Evolutionary conservation across 495 filamentous ascomycete species (phyloP).

Genomic region (Neurospora tetrasperma): DNA sequence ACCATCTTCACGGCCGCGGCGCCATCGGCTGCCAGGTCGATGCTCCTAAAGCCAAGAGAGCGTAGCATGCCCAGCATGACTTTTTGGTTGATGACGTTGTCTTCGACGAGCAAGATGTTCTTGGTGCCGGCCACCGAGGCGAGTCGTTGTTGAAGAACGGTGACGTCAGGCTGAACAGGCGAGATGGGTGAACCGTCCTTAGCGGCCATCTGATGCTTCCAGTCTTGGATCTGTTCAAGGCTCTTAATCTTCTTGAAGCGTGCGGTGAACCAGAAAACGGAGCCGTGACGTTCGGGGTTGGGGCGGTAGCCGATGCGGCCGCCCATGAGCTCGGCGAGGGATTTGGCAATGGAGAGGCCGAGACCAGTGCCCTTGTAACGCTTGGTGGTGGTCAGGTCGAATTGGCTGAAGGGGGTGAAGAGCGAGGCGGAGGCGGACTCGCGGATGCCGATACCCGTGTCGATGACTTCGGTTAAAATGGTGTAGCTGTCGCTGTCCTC

Average conservation of each 20-base stretch:
- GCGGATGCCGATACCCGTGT: conserved; percentile 69
- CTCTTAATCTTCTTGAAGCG: conserved; percentile 38
- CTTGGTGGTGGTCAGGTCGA: conserved; percentile 63
- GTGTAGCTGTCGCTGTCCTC: conserved; percentile 32
- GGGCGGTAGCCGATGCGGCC: conserved; percentile 51
- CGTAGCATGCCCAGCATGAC: conserved; percentile 50
- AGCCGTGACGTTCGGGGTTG: conserved; percentile 43
- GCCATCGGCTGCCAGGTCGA: conserved; percentile 47
- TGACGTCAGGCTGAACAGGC: conserved; percentile 10
- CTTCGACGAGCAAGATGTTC: conserved; percentile 46
- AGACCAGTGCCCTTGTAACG: conserved; percentile 73
- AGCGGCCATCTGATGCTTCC: conserved; percentile 7
- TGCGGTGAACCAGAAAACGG: conserved; percentile 50
- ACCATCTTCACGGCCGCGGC: conserved; percentile 45
- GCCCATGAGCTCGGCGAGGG: conserved; percentile 61
- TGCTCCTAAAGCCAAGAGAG: conserved; percentile 41
- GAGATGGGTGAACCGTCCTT: conserved; percentile 3
- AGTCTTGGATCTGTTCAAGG: conserved; percentile 20
- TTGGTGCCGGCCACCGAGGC: conserved; percentile 23
- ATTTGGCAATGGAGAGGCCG: conserved; percentile 67
- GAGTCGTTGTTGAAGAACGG: conserved; percentile 10
- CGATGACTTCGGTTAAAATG: conserved; percentile 53
- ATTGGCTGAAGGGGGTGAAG: conserved; percentile 77
- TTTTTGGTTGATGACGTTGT: conserved; percentile 54
- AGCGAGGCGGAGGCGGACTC: conserved; percentile 49